Evolutionary conservation across 306 rosid species (phyloP), one percentile per base, ranked within the genome.

Genomic region (Pterocarpus macrocarpus): DNA sequence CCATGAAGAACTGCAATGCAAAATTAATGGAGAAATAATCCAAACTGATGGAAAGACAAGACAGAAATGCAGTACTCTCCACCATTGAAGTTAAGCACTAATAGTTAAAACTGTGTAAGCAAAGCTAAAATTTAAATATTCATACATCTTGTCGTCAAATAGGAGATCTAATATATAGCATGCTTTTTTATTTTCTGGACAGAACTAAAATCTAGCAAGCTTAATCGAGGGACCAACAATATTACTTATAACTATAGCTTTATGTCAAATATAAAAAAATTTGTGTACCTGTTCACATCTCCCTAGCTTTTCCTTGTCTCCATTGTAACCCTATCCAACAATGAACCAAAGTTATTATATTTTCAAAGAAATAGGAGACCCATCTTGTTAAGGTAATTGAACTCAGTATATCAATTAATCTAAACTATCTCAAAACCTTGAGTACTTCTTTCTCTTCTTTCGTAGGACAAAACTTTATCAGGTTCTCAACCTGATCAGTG

Each of bases 391-490:
- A 61, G 38, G 77, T 49, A 69, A 65, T 72, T 22, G 73, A 90
- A 67, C 75, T 55, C 32, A 53, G 80, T 39, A 83, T 39, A 64
- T 62, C 77, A 36, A 57, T 71, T 72, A 41, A 64, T 73, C 56
- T 44, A 45, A 71, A 65, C 49, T 49, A 78, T 78, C 75, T 64
- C 63, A 87, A 34, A 58, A 94, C 98, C 98, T 91, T 94, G 65
- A 94, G 91, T 76, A 89, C 65, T 81, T 94, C 93, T 85, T 92
- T 92, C 89, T 94, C 98, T 93, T 92, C 97, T 86, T 91, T 87
- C 28, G 92, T 88, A n/a, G 98, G 98, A 85, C 98, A 92, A 80
- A 90, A 94, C 89, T 94, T 94, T 77, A 94, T 82, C 63, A 94
- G 93, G 86, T 94, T 94, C 83, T 94, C 98, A 77, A 92, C 94